Conservation (phyloP, 208 protist species). For the Histomonas meleagridis region DNA sequence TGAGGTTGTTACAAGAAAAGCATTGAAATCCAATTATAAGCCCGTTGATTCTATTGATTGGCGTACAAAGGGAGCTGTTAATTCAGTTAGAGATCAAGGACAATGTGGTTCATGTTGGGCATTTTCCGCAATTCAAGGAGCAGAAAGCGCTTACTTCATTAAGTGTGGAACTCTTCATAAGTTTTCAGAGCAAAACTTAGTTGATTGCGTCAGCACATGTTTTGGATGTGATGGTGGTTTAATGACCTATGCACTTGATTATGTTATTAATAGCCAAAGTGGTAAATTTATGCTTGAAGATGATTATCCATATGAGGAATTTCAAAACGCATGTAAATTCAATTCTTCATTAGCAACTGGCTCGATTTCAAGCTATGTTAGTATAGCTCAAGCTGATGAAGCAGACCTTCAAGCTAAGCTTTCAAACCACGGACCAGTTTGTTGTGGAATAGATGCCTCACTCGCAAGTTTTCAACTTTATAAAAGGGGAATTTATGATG, state of each 20-base stretch:
- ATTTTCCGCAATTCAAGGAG: conserved; percentile 45
- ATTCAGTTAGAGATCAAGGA: conserved; percentile 54
- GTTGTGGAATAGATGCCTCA: conserved; percentile 46
- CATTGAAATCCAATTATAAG: neutral
- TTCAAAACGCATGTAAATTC: neutral
- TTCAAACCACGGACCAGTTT: conserved; percentile 30
- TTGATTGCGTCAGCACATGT: conserved; percentile 41
- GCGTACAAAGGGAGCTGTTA: conserved; percentile 53
- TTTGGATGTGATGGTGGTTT: conserved; percentile 38
- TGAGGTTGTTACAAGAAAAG: neutral
- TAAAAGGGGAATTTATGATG: conserved; percentile 43
- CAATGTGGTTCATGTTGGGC: conserved; percentile 60
- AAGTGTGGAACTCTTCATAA: conserved; percentile 37
- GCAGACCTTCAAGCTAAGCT: conserved; percentile 31
- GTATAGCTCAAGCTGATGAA: conserved; percentile 39
- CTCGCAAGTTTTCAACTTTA: conserved; percentile 45
- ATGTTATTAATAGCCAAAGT: conserved; percentile 38
- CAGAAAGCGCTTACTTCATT: conserved; percentile 43
- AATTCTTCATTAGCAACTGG: neutral
- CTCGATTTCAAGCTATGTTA: neutral
- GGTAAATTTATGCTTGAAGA: conserved; percentile 44
- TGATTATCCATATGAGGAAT: conserved; percentile 53
- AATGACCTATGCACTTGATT: neutral
- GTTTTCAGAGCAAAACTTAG: conserved; percentile 57
- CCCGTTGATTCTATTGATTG: conserved; percentile 49